Conservation (phyloP, 495 filamentous ascomycete species). For the Corynascus novoguineensis region DNA sequence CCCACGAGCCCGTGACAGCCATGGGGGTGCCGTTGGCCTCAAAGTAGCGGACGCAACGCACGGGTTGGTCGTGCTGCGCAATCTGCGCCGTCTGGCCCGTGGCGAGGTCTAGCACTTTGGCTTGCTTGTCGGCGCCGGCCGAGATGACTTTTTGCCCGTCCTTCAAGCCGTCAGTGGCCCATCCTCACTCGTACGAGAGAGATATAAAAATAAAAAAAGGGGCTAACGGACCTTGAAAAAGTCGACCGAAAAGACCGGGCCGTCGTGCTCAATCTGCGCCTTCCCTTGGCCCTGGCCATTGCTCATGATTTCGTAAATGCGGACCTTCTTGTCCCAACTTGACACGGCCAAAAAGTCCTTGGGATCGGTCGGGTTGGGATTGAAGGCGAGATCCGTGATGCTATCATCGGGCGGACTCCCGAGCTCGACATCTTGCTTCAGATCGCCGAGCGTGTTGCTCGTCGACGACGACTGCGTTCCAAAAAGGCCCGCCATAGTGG, state of each 20-base stretch:
- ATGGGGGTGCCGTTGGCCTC: constrained; percentile 54
- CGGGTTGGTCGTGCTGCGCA: constrained; percentile 72
- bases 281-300: constrained; percentile 66
- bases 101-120: constrained; percentile 68
- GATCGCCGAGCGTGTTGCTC: constrained; percentile 77
- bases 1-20: constrained; percentile 88
- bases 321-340: constrained; percentile 89
- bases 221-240: constrained; percentile 67
- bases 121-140: constrained; percentile 78
- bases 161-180: constrained; percentile 25
- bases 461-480: constrained; percentile 45
- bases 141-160: constrained; percentile 68
- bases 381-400: constrained; percentile 76
- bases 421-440: constrained; percentile 79
- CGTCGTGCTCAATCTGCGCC: constrained; percentile 65
- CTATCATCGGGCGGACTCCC: constrained; percentile 74
- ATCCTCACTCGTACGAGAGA: background rate
- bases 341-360: constrained; percentile 75
- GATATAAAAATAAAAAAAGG: background rate
- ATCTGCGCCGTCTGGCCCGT: constrained; percentile 55
- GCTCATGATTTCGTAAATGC: constrained; percentile 76
- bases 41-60: constrained; percentile 75
- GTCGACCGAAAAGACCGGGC: constrained; percentile 65
- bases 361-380: constrained; percentile 45
- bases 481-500: constrained; percentile 63